phyloP scores from a whole-genome alignment of 805 yeast species.

The Lipomyces lipofer region DNA sequence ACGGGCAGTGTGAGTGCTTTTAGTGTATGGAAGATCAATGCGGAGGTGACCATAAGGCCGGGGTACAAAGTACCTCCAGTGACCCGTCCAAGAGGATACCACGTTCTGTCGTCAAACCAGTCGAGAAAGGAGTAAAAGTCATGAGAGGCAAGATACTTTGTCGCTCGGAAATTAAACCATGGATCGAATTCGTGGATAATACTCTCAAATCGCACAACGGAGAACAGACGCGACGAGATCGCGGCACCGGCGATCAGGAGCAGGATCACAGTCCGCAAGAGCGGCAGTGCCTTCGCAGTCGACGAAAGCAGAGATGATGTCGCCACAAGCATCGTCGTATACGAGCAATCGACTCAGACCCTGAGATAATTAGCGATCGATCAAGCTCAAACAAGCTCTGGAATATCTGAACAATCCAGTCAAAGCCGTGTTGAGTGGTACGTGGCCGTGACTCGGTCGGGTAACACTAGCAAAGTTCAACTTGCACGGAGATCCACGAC shows the following conservation, averaged over 20 bases:
- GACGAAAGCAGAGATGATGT: constrained; percentile 6
- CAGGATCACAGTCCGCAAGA: constrained; percentile 19
- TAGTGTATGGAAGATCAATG: constrained; percentile 76
- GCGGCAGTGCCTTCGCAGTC: constrained; percentile 17
- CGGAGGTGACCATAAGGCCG: constrained; percentile 97
- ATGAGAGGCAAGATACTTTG: constrained; percentile 82
- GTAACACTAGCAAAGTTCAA: too few species aligned
- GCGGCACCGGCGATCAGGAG: constrained; percentile 64
- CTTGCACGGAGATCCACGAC: too few species aligned
- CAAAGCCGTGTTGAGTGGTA: too few species aligned
- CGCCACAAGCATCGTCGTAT: background rate
- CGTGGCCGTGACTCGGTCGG: too few species aligned
- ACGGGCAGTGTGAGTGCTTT: constrained; percentile 71
- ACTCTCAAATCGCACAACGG: constrained; percentile 94
- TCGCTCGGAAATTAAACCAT: constrained; percentile 95
- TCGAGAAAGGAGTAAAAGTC: constrained; percentile 89
- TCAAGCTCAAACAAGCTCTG: too few species aligned
- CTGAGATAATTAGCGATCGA: too few species aligned
- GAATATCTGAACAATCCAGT: too few species aligned
- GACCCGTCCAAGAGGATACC: constrained; percentile 99
- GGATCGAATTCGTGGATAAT: constrained; percentile 95
- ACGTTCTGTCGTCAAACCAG: constrained; percentile 98
- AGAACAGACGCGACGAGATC: constrained; percentile 84
- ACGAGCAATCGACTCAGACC: background rate
- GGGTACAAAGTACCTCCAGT: constrained; percentile 99